A percentile compares a stretch with the other conserved stretches of the same genome.
These are phyloP conservation scores for Aurinia saxatilis DNA, from an alignment of 345 rosid genomes.

Conservation along the genomic window DNA sequence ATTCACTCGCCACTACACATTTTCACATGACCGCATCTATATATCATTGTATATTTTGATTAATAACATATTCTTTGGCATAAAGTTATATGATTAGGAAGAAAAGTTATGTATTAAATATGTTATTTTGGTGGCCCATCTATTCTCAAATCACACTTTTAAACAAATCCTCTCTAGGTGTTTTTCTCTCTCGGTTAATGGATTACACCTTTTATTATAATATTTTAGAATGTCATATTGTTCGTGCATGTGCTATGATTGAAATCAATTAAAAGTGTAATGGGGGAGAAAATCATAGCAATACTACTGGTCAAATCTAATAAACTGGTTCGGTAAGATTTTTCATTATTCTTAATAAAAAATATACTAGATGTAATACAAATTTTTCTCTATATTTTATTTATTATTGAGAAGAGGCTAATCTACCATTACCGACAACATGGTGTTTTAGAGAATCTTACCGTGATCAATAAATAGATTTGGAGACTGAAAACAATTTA, in stretches of 20 bases:
- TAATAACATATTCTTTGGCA: not conserved
- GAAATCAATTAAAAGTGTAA: constrained; percentile 6
- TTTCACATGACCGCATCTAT: no score
- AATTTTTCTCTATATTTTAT: no score
- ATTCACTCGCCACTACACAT: not conserved
- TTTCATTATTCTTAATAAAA: constrained; percentile 6
- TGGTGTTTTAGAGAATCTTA: no score
- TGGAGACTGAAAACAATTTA: no score
- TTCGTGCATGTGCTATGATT: constrained; percentile 30
- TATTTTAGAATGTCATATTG: not conserved
- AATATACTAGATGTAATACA: no score
- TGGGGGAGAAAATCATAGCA: constrained; percentile 3
- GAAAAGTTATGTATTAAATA: constrained; percentile 7
- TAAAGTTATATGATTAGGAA: not conserved
- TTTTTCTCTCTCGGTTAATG: constrained; percentile 25
- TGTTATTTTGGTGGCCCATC: constrained; percentile 13
- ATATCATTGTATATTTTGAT: not conserved
- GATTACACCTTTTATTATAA: constrained; percentile 7
- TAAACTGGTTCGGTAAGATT: constrained; percentile 16
- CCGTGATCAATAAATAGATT: no score
- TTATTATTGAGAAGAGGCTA: no score
- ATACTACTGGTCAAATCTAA: not conserved
- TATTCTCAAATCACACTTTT: constrained; percentile 13
- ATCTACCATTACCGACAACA: no score
- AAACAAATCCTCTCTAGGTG: constrained; percentile 24